Evolutionary conservation across 768 basidiomycete species (phyloP), one percentile per base, ranked within the genome.

Genomic region (Mycena rebaudengoi): DNA sequence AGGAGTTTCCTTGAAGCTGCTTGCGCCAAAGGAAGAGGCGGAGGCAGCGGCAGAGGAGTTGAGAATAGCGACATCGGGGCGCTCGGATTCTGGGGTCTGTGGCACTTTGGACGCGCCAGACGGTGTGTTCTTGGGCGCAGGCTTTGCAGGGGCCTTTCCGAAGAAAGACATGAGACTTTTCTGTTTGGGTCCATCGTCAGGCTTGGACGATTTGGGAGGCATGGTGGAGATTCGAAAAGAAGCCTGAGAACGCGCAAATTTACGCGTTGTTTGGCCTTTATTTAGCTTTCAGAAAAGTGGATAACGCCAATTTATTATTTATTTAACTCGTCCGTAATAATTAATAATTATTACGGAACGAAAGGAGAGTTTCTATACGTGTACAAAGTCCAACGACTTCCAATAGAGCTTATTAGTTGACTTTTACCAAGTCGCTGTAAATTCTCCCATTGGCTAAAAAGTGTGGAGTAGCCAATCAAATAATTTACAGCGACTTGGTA

Each of bases 91-190:
- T 25, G 84, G 83, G 13, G 79, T 82, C 33, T 76, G 75, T 12
- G 81, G 81, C 48, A 78, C 79, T 61, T 73, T 75, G 12, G 79
- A 77, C 78, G 77, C 76, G 78, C 75, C 72, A 60, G 69, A 46
- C 55, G 29, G 28, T 53, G 26, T 65, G 28, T 55, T 37, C 45
- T 69, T 67, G 21, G 70, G 63, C 48, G 70, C 66, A 51, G 69
- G 60, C 14, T 78, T 71, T 54, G 58, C 66, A 44, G 61, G 50
- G 25, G 73, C 62, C 74, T 87, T 78, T 7, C 81, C 76, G 65
- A 93, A 91, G 76, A 86, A 94, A 5, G 88, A 85, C 73, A 87
- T 87, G 10, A 93, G 81, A 68, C 88, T 91, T 71, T 91, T 92
- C 73, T 93, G 92, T 67, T 90, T 91, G 4, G 60, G 51, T 7